A percentile compares a stretch with the other conserved stretches of the same genome.
These are phyloP conservation scores for Musa acuminata DNA, from an alignment of 176 grass and related monocot genomes.

Conservation along the genomic window DNA sequence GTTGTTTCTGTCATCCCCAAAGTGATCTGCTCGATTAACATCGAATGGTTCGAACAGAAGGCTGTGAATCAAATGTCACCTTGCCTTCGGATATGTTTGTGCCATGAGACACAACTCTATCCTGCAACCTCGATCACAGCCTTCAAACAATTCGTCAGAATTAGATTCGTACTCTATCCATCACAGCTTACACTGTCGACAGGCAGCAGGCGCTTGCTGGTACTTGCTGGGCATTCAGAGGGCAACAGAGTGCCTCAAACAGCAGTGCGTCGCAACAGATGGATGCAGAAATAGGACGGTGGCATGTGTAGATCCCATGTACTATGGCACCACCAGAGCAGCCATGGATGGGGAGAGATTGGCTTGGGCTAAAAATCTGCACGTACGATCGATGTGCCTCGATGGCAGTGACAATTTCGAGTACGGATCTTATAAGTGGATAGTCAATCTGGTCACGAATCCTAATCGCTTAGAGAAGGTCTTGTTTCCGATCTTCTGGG, in stretches of 20 bases:
- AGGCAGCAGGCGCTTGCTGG: slow-evolving; percentile 93
- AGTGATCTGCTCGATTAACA: too few relatives aligned
- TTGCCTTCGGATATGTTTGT: too few relatives aligned
- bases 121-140: too few relatives aligned
- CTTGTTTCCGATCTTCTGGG: slow-evolving; percentile 94
- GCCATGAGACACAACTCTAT: too few relatives aligned
- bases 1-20: too few relatives aligned
- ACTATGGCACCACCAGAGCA: slow-evolving; percentile 30
- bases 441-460: slow-evolving; percentile 64
- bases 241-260: slow-evolving; percentile 58
- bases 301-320: slow-evolving; percentile 48
- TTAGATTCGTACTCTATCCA: too few relatives aligned
- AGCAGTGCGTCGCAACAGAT: slow-evolving; percentile 29
- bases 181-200: background rate
- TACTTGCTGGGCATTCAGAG: slow-evolving; percentile 83
- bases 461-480: slow-evolving; percentile 62
- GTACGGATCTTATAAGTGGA: slow-evolving; percentile 85
- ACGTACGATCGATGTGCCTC: slow-evolving; percentile 41
- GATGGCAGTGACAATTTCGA: slow-evolving; percentile 39
- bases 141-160: too few relatives aligned
- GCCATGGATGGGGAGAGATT: slow-evolving; percentile 19
- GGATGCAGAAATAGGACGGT: slow-evolving; percentile 32
- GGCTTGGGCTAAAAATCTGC: slow-evolving; percentile 41
- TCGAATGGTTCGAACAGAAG: too few relatives aligned
- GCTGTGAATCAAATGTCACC: too few relatives aligned